These are phyloP conservation scores for Yamadazyma aaseri DNA, from an alignment of 1,139 yeast genomes.

Conservation along the genomic window DNA sequence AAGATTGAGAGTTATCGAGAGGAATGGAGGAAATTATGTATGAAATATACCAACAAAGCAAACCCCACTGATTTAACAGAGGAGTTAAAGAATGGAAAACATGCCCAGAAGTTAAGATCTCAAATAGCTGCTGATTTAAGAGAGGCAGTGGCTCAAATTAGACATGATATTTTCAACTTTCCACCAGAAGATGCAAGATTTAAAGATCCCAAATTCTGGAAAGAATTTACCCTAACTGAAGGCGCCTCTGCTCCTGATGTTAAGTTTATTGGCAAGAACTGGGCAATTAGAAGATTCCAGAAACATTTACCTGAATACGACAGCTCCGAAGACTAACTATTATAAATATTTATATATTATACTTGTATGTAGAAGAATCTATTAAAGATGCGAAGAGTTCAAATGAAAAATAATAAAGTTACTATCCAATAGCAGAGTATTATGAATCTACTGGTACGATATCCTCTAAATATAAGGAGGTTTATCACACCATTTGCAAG, in stretches of 20 bases:
- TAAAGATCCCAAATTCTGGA: constrained; percentile 72
- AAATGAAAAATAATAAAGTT: too few species aligned
- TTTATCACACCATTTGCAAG: too few species aligned
- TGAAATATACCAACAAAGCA: constrained; percentile 47
- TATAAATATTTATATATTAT: not conserved
- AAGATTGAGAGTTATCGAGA: constrained; percentile 58
- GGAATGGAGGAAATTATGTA: constrained; percentile 67
- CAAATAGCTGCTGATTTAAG: constrained; percentile 70
- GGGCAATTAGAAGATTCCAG: constrained; percentile 76
- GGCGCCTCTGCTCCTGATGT: constrained; percentile 69
- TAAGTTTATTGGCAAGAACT: constrained; percentile 68
- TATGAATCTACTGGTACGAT: too few species aligned
- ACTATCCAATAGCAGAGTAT: too few species aligned
- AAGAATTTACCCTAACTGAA: constrained; percentile 56
- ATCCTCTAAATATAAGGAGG: too few species aligned
- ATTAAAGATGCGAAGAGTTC: not conserved
- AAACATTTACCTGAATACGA: constrained; percentile 48
- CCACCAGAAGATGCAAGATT: constrained; percentile 60
- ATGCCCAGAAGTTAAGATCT: constrained; percentile 65
- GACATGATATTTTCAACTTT: constrained; percentile 53
- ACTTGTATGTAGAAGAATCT: constrained; percentile 1
- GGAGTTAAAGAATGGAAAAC: constrained; percentile 59
- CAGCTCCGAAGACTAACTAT: constrained; percentile 10
- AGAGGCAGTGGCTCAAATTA: constrained; percentile 56
- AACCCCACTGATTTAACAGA: constrained; percentile 60